Evolutionary conservation across 2,329 filamentous ascomycete genomes (phyloP).

Genomic region (Chaetomium olivaceum): DNA sequence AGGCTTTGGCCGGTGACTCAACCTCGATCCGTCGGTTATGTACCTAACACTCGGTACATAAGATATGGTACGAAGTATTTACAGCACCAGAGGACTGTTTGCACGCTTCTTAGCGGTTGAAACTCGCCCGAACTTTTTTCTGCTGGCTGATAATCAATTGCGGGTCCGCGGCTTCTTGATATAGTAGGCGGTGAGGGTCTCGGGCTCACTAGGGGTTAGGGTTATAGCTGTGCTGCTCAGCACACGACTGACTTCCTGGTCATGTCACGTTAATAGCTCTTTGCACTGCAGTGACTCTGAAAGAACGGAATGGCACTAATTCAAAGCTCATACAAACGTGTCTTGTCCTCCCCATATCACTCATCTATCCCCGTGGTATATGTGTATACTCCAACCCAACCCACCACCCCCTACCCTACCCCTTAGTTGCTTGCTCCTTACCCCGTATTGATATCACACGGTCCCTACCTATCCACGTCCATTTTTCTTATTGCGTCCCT

Average conservation of each 20-base stretch:
- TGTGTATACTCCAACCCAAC: neutral
- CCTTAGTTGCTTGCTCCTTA: neutral
- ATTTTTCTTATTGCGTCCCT: slow-evolving; percentile 53
- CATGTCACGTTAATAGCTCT: neutral
- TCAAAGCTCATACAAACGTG: neutral
- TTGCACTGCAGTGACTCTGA: neutral
- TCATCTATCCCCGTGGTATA: neutral
- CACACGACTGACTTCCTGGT: neutral
- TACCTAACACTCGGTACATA: neutral
- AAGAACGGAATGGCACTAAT: neutral
- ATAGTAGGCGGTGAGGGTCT: neutral
- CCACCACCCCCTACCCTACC: neutral
- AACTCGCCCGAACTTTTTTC: neutral
- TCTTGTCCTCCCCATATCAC: neutral
- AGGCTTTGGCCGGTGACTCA: slow-evolving; percentile 23
- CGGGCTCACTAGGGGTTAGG: neutral
- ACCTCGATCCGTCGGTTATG: neutral
- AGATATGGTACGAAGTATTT: neutral
- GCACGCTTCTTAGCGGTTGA: neutral
- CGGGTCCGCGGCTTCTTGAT: neutral
- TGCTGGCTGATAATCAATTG: neutral
- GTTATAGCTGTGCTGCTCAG: neutral
- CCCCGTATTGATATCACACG: slow-evolving; percentile 12
- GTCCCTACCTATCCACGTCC: slow-evolving; percentile 26
- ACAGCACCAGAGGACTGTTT: neutral